Percentiles rank a stretch among this genome's conserved stretches.
Evolutionary conservation across 2,329 filamentous ascomycete genomes (phyloP).

Genomic region (Parastagonospora avenae): DNA sequence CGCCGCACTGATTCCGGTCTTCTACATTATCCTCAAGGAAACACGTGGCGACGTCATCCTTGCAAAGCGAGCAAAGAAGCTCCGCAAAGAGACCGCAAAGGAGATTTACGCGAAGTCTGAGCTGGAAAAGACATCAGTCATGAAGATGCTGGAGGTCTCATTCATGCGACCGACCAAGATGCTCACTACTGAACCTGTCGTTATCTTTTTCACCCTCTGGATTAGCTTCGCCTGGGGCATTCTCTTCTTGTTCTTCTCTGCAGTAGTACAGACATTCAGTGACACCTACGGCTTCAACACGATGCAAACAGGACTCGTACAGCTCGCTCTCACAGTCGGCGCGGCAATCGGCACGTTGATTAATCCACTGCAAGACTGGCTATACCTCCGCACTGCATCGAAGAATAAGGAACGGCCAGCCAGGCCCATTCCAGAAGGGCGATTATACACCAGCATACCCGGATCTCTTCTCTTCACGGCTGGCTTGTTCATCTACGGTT

Average conservation of each 20-base stretch:
- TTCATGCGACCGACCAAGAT: conserved; percentile 50
- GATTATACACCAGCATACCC: conserved; percentile 50
- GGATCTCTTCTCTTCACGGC: conserved; percentile 47
- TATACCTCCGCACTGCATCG: conserved; percentile 34
- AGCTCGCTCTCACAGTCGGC: conserved; percentile 50
- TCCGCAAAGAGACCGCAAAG: conserved; percentile 45
- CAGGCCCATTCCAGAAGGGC: conserved; percentile 50
- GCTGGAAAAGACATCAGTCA: conserved; percentile 24
- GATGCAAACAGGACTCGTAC: conserved; percentile 46
- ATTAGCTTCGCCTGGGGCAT: conserved; percentile 53
- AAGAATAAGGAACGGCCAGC: conserved; percentile 48
- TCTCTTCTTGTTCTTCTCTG: conserved; percentile 50
- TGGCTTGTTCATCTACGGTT: conserved; percentile 37
- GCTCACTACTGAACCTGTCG: conserved; percentile 51
- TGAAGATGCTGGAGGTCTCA: conserved; percentile 42
- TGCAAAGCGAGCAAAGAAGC: conserved; percentile 44
- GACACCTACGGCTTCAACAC: conserved; percentile 44
- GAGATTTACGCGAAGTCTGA: conserved; percentile 38
- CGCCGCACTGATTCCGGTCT: conserved; percentile 48
- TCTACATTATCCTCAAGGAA: conserved; percentile 50
- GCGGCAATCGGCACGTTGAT: conserved; percentile 50
- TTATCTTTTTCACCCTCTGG: conserved; percentile 52
- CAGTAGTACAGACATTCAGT: conserved; percentile 48
- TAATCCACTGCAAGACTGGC: conserved; percentile 45
- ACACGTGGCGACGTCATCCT: conserved; percentile 52